Evolutionary conservation across 768 basidiomycete species (phyloP), one percentile per base, ranked within the genome.

Genomic region (Mycena vitilis): DNA sequence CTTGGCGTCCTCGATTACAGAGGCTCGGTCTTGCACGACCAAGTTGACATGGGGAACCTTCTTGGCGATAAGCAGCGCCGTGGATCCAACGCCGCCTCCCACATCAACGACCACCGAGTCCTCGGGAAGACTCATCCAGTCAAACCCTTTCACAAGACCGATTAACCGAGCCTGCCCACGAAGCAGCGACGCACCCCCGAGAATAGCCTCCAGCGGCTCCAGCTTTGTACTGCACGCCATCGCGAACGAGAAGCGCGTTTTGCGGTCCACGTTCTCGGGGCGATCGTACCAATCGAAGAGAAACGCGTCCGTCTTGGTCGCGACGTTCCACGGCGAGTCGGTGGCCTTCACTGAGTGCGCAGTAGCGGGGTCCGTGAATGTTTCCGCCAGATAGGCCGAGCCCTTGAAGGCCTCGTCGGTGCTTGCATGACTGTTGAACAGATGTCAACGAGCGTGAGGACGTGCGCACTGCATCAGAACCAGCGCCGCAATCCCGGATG

Each of bases 311-410:
- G 67, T 71, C 36, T 65, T 59, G 6, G 65, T 42, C 0, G 72
- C 73, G 49, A 69, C 40, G 48, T 74, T 73, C 66, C 73, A 73
- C 25, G 73, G 64, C 30, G 69, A 65, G 56, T 61, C 60, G 15
- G 48, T 65, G 25, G 66, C 47, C 45, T 58, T 62, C 11, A 12
- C 15, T 9, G 63, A 63, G 37, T 49, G 61, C 40, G 60, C 56
- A 1, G 68, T 65, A 65, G 57, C 49, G 7, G 64, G 64, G 9
- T 65, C 22, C 12, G 56, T 65, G 57, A 65, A 65, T 10, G 64
- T 36, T 22, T 65, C 64, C 5, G 64, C 56, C 16, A 65, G 38
- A 30, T 69, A 71, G 10, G 69, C 60, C 16, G 63, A 60, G 45
- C 63, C 64, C 73, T 68, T 68, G 48, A 68, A 68, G 11, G 60